Evolutionary conservation across 345 rosid genomes (phyloP).

Genomic region (Kandelia obovata): DNA sequence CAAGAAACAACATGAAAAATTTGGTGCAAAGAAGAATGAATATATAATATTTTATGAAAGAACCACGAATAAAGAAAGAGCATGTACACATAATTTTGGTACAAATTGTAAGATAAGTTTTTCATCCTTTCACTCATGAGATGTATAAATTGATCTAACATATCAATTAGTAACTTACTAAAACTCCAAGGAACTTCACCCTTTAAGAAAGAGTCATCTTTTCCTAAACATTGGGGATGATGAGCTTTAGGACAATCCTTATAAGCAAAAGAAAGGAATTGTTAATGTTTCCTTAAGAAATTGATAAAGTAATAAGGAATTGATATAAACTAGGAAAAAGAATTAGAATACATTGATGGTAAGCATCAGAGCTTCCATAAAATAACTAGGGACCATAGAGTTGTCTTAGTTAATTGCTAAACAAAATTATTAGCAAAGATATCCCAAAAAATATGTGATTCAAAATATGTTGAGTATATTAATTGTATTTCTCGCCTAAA

Average conservation of each 20-base stretch:
- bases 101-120: background rate
- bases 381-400: background rate
- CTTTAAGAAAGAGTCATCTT: slow-evolving; percentile 34
- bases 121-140: background rate
- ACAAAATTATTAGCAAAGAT: too few species aligned
- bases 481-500: background rate
- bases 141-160: background rate
- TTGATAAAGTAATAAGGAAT: background rate
- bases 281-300: background rate
- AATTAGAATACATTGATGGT: too few species aligned
- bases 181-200: slow-evolving; percentile 34
- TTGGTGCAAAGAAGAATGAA: too few species aligned
- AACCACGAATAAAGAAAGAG: too few species aligned
- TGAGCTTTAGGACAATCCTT: slow-evolving; percentile 50
- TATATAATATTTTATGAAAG: too few species aligned
- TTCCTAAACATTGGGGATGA: slow-evolving; percentile 39
- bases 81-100: too few species aligned
- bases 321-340: too few species aligned
- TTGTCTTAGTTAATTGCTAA: too few species aligned
- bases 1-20: too few species aligned
- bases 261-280: background rate
- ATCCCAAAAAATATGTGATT: background rate
- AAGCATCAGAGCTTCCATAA: background rate
- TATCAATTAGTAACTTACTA: slow-evolving; percentile 29
- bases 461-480: background rate